phyloP scores from a whole-genome alignment of 1,284 basidiomycete species.

The Xerocomus cyaneibrunnescens region DNA sequence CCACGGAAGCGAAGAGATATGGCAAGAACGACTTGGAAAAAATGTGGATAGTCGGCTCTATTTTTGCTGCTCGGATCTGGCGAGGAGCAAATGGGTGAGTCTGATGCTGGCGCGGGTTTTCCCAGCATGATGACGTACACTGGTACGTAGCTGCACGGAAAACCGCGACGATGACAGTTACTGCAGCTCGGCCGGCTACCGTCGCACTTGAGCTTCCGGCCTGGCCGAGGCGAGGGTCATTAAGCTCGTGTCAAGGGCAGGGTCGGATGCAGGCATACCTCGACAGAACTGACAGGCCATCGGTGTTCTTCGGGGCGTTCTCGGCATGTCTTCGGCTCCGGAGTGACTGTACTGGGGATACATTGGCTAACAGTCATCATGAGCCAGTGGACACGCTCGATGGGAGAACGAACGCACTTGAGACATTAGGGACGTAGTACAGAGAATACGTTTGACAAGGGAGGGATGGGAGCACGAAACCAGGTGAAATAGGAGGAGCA shows the following conservation, averaged over 20 bases:
- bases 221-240: slow-evolving; percentile 31
- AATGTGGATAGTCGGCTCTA: slow-evolving; percentile 19
- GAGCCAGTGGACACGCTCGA: neutral
- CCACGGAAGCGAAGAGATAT: slow-evolving; percentile 24
- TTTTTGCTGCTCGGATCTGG: slow-evolving; percentile 36
- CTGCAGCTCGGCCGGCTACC: slow-evolving; percentile 52
- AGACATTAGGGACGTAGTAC: slow-evolving; percentile 23
- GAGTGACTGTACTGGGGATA: slow-evolving; percentile 10
- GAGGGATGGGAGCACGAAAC: neutral
- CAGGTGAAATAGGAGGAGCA: slow-evolving; percentile 10
- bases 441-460: slow-evolving; percentile 5
- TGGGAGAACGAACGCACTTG: slow-evolving; percentile 17
- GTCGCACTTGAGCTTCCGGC: slow-evolving; percentile 61
- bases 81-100: neutral
- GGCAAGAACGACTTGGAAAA: slow-evolving; percentile 9
- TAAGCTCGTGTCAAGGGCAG: neutral
- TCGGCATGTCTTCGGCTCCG: slow-evolving; percentile 29
- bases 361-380: slow-evolving; percentile 13
- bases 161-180: slow-evolving; percentile 52
- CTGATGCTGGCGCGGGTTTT: too few species aligned
- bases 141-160: slow-evolving; percentile 50
- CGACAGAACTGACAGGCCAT: slow-evolving; percentile 62
- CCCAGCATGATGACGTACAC: slow-evolving; percentile 44
- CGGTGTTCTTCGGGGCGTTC: slow-evolving; percentile 49
- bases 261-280: slow-evolving; percentile 33